Conservation (phyloP, 108 stramenopile genomes). For the Hondaea fermentalgiana region DNA sequence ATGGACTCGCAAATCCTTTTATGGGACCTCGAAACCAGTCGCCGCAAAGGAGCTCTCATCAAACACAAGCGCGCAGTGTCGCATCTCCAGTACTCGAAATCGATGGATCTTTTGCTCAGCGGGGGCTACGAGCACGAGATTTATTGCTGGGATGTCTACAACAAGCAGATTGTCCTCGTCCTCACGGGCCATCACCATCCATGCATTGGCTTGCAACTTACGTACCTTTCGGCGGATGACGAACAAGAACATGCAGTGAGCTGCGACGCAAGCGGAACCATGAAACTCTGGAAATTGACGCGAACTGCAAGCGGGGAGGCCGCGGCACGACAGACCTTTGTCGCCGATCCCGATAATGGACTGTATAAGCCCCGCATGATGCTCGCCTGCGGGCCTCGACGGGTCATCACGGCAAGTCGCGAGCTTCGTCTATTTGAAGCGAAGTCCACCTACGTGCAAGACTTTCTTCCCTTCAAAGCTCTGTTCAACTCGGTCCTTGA, state of each 20-base stretch:
- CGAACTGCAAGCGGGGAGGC: background rate
- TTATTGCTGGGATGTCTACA: slow-evolving; percentile 6
- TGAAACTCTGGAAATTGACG: background rate
- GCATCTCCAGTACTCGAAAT: background rate
- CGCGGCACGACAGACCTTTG: background rate
- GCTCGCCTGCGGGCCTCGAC: background rate
- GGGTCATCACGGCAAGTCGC: background rate
- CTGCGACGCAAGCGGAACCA: background rate
- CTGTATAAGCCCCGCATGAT: background rate
- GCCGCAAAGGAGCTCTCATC: background rate
- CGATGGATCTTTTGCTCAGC: background rate
- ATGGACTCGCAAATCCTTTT: background rate
- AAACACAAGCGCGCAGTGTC: slow-evolving; percentile 16
- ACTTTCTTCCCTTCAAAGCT: background rate
- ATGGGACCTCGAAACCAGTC: background rate
- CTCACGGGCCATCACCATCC: background rate
- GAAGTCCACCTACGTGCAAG: background rate
- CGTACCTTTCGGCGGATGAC: background rate
- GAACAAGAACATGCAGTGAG: background rate
- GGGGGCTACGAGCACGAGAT: slow-evolving; percentile 1
- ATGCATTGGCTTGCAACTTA: background rate
- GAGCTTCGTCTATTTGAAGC: background rate
- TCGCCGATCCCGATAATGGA: background rate
- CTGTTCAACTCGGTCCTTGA: background rate
- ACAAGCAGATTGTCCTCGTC: background rate